A percentile compares a stretch with the other conserved stretches of the same genome.
Evolutionary conservation across 2,329 filamentous ascomycete genomes (phyloP).

Genomic region (Pyricularia grisea): DNA sequence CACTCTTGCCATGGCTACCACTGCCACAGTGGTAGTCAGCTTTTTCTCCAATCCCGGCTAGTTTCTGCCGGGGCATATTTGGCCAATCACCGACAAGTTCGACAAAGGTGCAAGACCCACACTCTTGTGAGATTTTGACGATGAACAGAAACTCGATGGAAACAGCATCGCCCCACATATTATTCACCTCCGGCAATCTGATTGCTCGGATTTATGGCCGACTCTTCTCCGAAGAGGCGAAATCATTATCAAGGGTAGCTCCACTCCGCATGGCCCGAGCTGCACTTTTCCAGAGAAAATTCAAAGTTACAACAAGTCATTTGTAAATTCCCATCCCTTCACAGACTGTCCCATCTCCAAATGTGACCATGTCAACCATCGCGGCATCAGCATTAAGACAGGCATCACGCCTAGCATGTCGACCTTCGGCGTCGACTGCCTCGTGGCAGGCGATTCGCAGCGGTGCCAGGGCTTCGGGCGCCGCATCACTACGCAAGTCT

Average conservation of each 20-base stretch:
- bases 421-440: conserved; percentile 25
- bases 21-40: too few relatives aligned
- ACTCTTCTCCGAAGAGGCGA: not conserved
- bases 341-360: not conserved
- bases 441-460: conserved; percentile 20
- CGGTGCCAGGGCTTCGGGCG: conserved; percentile 17
- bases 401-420: conserved; percentile 51
- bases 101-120: not conserved
- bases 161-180: not conserved
- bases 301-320: not conserved
- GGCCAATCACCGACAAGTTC: not conserved
- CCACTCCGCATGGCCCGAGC: not conserved
- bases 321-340: not conserved
- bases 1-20: not conserved
- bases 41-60: too few relatives aligned
- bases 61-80: not conserved
- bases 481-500: conserved; percentile 13
- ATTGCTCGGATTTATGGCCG: not conserved
- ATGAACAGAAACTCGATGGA: not conserved
- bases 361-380: conserved; percentile 47
- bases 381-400: conserved; percentile 65
- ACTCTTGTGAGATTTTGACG: not conserved
- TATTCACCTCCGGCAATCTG: not conserved
- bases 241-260: not conserved
- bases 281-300: conserved; percentile 1